Evolutionary conservation across 75 land plant species (phyloP).

Genomic region (Isoetes taiwanensis): DNA sequence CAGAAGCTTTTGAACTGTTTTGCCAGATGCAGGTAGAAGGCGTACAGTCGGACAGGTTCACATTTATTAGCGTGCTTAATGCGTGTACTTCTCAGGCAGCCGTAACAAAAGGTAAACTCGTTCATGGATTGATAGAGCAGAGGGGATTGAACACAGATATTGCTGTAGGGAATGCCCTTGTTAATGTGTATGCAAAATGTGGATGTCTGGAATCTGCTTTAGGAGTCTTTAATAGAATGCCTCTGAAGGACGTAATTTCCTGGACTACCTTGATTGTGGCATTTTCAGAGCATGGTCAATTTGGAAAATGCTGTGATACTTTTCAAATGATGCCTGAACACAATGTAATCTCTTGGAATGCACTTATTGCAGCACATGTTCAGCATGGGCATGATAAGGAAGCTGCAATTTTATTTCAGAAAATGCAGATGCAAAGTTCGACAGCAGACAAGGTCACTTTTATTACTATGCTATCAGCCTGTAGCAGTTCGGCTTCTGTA

Average conservation of each 20-base stretch:
- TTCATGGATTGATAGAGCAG: constrained; percentile 20
- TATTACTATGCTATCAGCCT: too few species aligned
- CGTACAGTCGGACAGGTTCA: constrained; percentile 9
- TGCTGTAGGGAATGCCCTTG: constrained; percentile 20
- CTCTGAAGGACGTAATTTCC: constrained; percentile 19
- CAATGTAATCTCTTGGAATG: background rate
- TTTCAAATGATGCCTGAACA: background rate
- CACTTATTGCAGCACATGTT: background rate
- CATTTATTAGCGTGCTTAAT: constrained; percentile 19
- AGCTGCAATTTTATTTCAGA: background rate
- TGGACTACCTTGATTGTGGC: constrained; percentile 30
- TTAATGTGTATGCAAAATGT: constrained; percentile 33
- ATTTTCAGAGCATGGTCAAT: too few species aligned
- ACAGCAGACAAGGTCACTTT: too few species aligned
- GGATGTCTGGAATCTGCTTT: constrained; percentile 21
- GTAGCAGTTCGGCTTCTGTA: too few species aligned
- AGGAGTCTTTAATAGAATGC: constrained; percentile 18
- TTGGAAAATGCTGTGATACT: too few species aligned
- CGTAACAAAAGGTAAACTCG: constrained; percentile 13
- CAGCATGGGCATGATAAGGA: background rate
- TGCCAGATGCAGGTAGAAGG: constrained; percentile 12
- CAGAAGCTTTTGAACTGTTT: constrained; percentile 23
- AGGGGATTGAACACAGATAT: constrained; percentile 12
- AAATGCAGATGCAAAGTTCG: too few species aligned
- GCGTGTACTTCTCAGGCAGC: constrained; percentile 15